Evolutionary conservation across 305 asterid genomes (phyloP).

Genomic region (Fraxinus floribunda): DNA sequence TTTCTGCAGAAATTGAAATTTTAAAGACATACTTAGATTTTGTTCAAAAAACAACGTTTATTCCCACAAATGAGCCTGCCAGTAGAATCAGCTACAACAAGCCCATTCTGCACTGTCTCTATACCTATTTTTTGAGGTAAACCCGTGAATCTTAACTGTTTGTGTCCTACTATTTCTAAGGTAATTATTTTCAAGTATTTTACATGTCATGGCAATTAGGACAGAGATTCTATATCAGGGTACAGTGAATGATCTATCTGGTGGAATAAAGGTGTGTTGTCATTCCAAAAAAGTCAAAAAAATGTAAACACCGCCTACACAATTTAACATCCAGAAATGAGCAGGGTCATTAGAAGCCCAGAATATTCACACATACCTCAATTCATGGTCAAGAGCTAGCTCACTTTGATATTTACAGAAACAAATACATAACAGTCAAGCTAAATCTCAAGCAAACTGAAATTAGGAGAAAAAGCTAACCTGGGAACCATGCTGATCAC

Average conservation of each 20-base stretch:
- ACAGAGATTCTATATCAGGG: background rate
- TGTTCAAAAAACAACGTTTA: background rate
- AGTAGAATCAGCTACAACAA: background rate
- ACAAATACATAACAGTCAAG: constrained; percentile 14
- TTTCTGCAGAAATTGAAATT: background rate
- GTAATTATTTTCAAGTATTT: background rate
- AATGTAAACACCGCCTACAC: background rate
- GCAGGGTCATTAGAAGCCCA: background rate
- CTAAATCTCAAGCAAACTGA: constrained; percentile 1
- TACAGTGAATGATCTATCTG: background rate
- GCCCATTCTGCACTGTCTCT: background rate
- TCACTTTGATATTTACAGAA: background rate
- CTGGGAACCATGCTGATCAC: constrained; percentile 99
- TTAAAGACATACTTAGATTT: background rate
- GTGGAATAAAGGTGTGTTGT: background rate
- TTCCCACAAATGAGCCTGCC: background rate
- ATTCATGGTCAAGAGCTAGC: background rate
- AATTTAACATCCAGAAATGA: background rate
- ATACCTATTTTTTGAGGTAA: background rate
- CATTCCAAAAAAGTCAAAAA: background rate
- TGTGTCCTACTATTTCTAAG: background rate
- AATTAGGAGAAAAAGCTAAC: constrained; percentile 34
- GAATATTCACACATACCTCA: constrained; percentile 9
- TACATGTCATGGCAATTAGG: background rate
- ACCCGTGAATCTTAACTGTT: background rate